A percentile compares a stretch with the other conserved stretches of the same genome.
phyloP scores from a whole-genome alignment of 2,329 filamentous ascomycete species.

The Ceratocystiopsis sp. region DNA sequence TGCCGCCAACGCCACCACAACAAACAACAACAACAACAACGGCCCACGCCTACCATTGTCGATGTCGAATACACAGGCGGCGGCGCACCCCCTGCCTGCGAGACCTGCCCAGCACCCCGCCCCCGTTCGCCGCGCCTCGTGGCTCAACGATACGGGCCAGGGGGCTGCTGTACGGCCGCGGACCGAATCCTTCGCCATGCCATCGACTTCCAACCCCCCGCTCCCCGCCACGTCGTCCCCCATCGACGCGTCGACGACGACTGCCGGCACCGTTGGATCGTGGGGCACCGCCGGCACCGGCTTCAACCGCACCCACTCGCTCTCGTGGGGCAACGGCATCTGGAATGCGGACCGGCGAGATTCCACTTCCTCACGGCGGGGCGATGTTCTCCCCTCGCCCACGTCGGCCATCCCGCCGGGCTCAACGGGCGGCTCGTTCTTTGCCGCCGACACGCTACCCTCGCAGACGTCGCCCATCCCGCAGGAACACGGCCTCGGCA shows the following conservation, averaged over 20 bases:
- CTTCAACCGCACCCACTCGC: slow-evolving; percentile 31
- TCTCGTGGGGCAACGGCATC: slow-evolving; percentile 64
- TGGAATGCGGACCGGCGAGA: slow-evolving; percentile 72
- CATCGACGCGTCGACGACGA: slow-evolving; percentile 35
- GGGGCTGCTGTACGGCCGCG: slow-evolving; percentile 41
- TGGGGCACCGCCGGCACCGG: slow-evolving; percentile 32
- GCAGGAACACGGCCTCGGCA: slow-evolving; percentile 27
- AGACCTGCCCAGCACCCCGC: slow-evolving; percentile 30
- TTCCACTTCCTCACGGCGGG: slow-evolving; percentile 47
- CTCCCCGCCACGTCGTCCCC: slow-evolving; percentile 61
- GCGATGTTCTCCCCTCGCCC: slow-evolving; percentile 59
- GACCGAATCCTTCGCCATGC: slow-evolving; percentile 61
- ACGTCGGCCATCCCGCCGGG: slow-evolving; percentile 41
- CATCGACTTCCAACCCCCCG: slow-evolving; percentile 49
- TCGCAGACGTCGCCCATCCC: slow-evolving; percentile 33
- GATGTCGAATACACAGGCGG: too few relatives aligned
- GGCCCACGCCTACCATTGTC: background rate
- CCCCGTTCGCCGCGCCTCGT: slow-evolving; percentile 58
- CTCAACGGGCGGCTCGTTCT: slow-evolving; percentile 28
- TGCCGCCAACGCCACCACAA: slow-evolving; percentile 13
- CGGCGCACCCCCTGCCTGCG: slow-evolving; percentile 24
- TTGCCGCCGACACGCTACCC: slow-evolving; percentile 26
- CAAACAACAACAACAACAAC: background rate
- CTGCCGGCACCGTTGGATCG: slow-evolving; percentile 10
- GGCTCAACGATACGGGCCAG: slow-evolving; percentile 69